A percentile compares a stretch with the other conserved stretches of the same genome.
Conservation (phyloP, 176 grass and related monocot genomes). For the bread wheat (Triticum aestivum) region IWGSC_CS_RefSeq_v2.1 NC_057807.1:675317700-675318199, state of each 20-base stretch:
- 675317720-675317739: constrained; percentile 37
- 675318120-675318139: constrained; percentile 64
- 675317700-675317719: constrained; percentile 9
- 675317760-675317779: constrained; percentile 52
- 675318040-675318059: constrained; percentile 70
- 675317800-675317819: constrained; percentile 23
- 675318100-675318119: constrained; percentile 53
- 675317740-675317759: constrained; percentile 34
- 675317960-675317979: constrained; percentile 67
- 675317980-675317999: constrained; percentile 64
- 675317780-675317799: constrained; percentile 43
- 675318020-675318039: constrained; percentile 91
- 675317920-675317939: constrained; percentile 72
- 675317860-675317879: constrained; percentile 67
- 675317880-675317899: constrained; percentile 61
- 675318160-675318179: constrained; percentile 24
- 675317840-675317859: constrained; percentile 66
- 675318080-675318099: constrained; percentile 56
- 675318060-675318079: constrained; percentile 79
- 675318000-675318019: constrained; percentile 87
- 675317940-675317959: constrained; percentile 50
- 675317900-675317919: constrained; percentile 61
- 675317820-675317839: constrained; percentile 45
- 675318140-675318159: constrained; percentile 56
- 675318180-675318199: constrained; percentile 32